Conservation (phyloP, 2,329 filamentous ascomycete genomes). For the Fusarium pininemorale region DNA sequence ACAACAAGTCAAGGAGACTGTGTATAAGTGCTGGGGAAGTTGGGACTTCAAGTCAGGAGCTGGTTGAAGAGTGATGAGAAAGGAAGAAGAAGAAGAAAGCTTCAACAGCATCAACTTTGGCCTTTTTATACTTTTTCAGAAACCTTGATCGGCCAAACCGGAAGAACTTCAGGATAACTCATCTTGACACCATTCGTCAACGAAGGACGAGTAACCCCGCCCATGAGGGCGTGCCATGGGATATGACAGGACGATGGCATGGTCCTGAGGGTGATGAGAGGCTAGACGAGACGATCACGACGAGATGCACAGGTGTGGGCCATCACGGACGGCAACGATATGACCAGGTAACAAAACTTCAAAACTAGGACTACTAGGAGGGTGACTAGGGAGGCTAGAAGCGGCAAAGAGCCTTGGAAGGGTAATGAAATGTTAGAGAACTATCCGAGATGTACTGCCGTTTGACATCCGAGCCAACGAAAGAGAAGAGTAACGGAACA, state of each 20-base stretch:
- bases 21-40: conserved; percentile 29
- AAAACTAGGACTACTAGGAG: conserved; percentile 45
- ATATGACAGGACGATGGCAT: conserved; percentile 48
- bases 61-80: conserved; percentile 51
- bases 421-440: conserved; percentile 28
- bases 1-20: conserved; percentile 32
- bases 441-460: conserved; percentile 25
- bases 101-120: conserved; percentile 56
- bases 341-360: conserved; percentile 25
- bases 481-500: conserved; percentile 28
- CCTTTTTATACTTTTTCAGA: conserved; percentile 72
- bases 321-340: conserved; percentile 42
- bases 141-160: conserved; percentile 48
- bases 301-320: conserved; percentile 49
- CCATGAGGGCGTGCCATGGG: conserved; percentile 43
- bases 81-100: conserved; percentile 61
- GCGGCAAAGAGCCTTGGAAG: conserved; percentile 38
- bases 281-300: conserved; percentile 47
- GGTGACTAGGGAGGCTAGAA: conserved; percentile 42
- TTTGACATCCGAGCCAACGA: conserved; percentile 40
- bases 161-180: conserved; percentile 54
- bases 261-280: conserved; percentile 42
- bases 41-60: conserved; percentile 29
- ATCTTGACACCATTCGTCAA: conserved; percentile 56
- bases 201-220: conserved; percentile 52